Percentiles rank a stretch among this genome's conserved stretches.
These are phyloP conservation scores for Fusarium newnesense DNA, from an alignment of 2,329 filamentous ascomycete species.

Conservation along the genomic window DNA sequence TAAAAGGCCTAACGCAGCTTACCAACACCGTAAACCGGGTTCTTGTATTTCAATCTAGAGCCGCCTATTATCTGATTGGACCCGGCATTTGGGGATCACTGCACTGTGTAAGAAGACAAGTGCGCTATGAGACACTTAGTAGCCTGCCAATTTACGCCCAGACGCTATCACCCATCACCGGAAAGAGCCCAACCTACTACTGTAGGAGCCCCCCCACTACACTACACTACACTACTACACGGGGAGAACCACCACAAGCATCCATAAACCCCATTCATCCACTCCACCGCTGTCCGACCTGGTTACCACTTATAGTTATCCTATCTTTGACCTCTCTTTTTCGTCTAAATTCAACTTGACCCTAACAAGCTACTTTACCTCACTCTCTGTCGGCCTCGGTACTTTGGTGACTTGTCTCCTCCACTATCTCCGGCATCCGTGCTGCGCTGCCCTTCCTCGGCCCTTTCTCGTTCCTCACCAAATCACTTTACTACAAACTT, in stretches of 20 bases:
- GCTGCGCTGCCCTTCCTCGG: slow-evolving; percentile 38
- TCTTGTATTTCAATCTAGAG: neutral
- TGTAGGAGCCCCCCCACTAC: neutral
- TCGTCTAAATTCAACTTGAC: neutral
- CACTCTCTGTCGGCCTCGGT: slow-evolving; percentile 12
- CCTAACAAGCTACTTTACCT: neutral
- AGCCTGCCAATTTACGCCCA: slow-evolving; percentile 9
- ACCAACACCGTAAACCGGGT: slow-evolving; percentile 8
- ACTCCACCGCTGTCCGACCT: slow-evolving; percentile 30
- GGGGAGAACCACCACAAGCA: slow-evolving; percentile 29
- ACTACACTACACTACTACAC: neutral
- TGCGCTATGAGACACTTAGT: neutral
- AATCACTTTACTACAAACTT: slow-evolving; percentile 22
- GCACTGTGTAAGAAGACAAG: slow-evolving; percentile 22
- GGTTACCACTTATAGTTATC: slow-evolving; percentile 22
- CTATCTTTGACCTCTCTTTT: slow-evolving; percentile 17
- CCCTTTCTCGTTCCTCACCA: slow-evolving; percentile 35
- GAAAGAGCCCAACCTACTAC: slow-evolving; percentile 25
- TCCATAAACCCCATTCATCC: slow-evolving; percentile 9
- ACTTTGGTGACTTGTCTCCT: slow-evolving; percentile 6
- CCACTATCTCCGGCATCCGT: slow-evolving; percentile 21
- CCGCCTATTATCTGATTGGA: neutral
- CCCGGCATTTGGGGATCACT: slow-evolving; percentile 5
- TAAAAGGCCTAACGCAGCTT: neutral
- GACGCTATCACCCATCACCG: slow-evolving; percentile 26